These are phyloP conservation scores for Cylindrodendrum hubeiense DNA, from an alignment of 2,329 filamentous ascomycete genomes.

Conservation along the genomic window DNA sequence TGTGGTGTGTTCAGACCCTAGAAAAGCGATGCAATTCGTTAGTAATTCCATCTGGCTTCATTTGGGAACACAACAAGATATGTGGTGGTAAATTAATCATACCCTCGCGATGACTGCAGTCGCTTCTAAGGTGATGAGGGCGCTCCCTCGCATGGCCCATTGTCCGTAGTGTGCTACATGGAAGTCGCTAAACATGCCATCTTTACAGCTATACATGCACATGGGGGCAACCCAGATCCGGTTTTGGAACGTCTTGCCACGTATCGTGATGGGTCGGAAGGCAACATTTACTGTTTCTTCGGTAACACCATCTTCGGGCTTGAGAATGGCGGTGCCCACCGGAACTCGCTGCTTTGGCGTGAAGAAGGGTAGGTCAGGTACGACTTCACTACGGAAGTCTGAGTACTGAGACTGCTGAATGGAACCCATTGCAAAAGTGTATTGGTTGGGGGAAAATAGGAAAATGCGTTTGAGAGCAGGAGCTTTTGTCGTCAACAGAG, in stretches of 20 bases:
- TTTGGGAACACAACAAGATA: no score
- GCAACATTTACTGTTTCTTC: not conserved
- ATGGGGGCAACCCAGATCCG: conserved; percentile 26
- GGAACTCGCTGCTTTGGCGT: conserved; percentile 7
- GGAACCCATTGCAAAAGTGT: no score
- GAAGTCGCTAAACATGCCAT: conserved; percentile 25
- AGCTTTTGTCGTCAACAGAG: no score
- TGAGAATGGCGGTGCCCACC: not conserved
- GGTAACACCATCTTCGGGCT: not conserved
- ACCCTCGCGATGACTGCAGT: conserved; percentile 10
- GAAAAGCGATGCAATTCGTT: no score
- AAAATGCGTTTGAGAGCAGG: no score
- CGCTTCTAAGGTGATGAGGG: conserved; percentile 10
- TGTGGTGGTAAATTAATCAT: not conserved
- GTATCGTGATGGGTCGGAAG: conserved; percentile 16
- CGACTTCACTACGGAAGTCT: not conserved
- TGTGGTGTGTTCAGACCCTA: conserved; percentile 19
- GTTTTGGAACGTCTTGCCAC: conserved; percentile 22
- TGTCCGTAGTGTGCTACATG: conserved; percentile 22
- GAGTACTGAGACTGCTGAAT: not conserved
- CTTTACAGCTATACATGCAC: conserved; percentile 23
- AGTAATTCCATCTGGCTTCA: no score
- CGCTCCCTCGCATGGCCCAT: conserved; percentile 19
- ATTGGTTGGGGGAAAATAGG: no score
- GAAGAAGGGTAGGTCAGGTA: not conserved